These are phyloP conservation scores for Candida sakaeoensis DNA, from an alignment of 805 yeast genomes.

Conservation along the genomic window DNA sequence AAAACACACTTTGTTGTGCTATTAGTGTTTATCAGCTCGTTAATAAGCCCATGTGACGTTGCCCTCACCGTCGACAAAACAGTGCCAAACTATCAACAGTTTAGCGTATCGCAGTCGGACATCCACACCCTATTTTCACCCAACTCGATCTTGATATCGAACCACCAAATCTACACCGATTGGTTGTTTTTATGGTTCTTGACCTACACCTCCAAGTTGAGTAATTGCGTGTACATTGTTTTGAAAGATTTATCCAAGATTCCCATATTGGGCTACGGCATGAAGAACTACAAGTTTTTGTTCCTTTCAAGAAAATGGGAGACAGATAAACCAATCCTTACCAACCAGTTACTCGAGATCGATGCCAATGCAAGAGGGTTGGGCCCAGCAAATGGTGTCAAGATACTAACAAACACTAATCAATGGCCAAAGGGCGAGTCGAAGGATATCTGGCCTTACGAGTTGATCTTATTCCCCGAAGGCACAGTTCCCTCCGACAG, in stretches of 20 bases:
- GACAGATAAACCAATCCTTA: conserved; percentile 59
- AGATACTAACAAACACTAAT: conserved; percentile 20
- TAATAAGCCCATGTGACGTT: conserved; percentile 51
- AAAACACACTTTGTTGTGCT: conserved; percentile 57
- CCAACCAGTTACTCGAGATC: conserved; percentile 50
- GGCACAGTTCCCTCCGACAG: conserved; percentile 81
- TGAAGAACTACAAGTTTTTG: conserved; percentile 72
- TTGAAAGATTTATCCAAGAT: conserved; percentile 72
- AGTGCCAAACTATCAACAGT: conserved; percentile 16
- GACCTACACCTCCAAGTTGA: conserved; percentile 61
- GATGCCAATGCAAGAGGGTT: conserved; percentile 58
- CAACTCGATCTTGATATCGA: conserved; percentile 68
- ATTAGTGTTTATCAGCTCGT: conserved; percentile 46
- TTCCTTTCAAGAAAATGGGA: conserved; percentile 86
- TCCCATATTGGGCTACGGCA: conserved; percentile 83
- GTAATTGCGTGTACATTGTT: conserved; percentile 66
- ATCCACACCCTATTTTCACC: conserved; percentile 34
- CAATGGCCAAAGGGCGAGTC: conserved; percentile 29
- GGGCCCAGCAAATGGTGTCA: conserved; percentile 48
- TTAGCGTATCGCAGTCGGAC: conserved; percentile 27
- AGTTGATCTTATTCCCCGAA: conserved; percentile 84
- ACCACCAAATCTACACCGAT: conserved; percentile 92
- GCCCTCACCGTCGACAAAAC: conserved; percentile 44
- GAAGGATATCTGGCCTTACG: conserved; percentile 41
- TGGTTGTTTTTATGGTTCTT: conserved; percentile 93